A percentile compares a stretch with the other conserved stretches of the same genome.
These are phyloP conservation scores for Pulicaria dysenterica DNA, from an alignment of 129 eudicot species.

Conservation along the genomic window DNA sequence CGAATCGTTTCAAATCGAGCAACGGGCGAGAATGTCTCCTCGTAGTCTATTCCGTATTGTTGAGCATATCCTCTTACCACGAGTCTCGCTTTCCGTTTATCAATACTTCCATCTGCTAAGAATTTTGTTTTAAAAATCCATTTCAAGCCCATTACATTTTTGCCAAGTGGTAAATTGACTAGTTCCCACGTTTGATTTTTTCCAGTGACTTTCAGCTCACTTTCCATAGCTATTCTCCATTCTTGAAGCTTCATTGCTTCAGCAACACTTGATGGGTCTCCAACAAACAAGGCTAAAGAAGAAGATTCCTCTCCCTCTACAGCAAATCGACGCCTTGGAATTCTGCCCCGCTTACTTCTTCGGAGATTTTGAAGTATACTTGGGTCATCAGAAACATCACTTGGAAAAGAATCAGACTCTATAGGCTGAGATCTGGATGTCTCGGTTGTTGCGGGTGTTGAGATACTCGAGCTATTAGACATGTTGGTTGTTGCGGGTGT, in stretches of 20 bases:
- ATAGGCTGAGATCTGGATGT: too few species aligned
- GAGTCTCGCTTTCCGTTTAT: constrained; percentile 23
- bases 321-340: too few species aligned
- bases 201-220: not conserved
- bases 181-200: not conserved
- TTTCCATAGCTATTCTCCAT: not conserved
- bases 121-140: constrained; percentile 10
- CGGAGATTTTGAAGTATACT: too few species aligned
- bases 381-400: too few species aligned
- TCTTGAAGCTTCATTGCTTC: not conserved
- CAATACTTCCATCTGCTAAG: not conserved
- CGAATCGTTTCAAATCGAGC: constrained; percentile 14
- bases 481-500: too few species aligned
- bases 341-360: too few species aligned
- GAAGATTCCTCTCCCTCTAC: not conserved
- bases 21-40: constrained; percentile 3
- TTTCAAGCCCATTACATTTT: constrained; percentile 10
- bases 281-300: not conserved
- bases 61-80: constrained; percentile 24
- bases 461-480: too few species aligned
- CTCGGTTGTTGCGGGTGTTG: too few species aligned
- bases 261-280: not conserved
- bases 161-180: not conserved
- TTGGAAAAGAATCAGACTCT: too few species aligned
- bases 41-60: constrained; percentile 5